Base-by-base conservation (phyloP, 148 eudicot species). In the Agrostemma githago region DNA sequence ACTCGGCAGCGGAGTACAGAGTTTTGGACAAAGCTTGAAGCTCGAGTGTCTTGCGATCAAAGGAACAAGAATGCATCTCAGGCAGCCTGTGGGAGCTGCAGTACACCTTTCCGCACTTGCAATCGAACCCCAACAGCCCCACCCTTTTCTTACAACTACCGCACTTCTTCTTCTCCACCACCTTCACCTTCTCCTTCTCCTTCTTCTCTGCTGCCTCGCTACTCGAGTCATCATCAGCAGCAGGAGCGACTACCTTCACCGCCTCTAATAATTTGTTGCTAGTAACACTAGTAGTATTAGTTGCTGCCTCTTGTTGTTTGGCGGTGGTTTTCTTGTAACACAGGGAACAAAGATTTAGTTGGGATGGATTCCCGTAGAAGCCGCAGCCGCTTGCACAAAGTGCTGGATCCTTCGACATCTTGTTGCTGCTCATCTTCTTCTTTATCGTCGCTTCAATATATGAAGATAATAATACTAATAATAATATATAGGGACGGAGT, bases 61-160 rank as follows among this genome's bases (percentile, higher is more conserved):
- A 83, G 46, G 81, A 56, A 66, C 91, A 88, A 0, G 69, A 78
- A 62, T 88, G 88, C 66, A 68, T 61, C 76, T 85, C 91, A 34
- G 91, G 85, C 71, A 85, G 83, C 80, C 90, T 71, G 39, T 85
- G 88, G 11, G 79, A n/a, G 72, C 85, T 83, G 63, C 89, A 88
- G 42, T 74, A 88, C 46, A 81, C 72, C 37, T 63, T 43, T 62
- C 84, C 92, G 39, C 92, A 88, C 77, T 77, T 72, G 75, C 92
- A 88, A 61, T 65, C 77, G 51, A 86, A 86, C 34, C 92, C 89
- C 16, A 78, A 76, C 54, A 88, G 39, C 34, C 92, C 92, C 15
- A 86, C 89, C 53, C 84, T 81, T 76, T 80, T 79, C 61, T 82
- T 76, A 51, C 92, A 88, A 51, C 71, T 17, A 64, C 43, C 63